Percentiles rank a stretch among this genome's conserved stretches.
These are phyloP conservation scores for Chlorencoelia australis DNA, from an alignment of 2,329 filamentous ascomycete species.

Conservation along the genomic window DNA sequence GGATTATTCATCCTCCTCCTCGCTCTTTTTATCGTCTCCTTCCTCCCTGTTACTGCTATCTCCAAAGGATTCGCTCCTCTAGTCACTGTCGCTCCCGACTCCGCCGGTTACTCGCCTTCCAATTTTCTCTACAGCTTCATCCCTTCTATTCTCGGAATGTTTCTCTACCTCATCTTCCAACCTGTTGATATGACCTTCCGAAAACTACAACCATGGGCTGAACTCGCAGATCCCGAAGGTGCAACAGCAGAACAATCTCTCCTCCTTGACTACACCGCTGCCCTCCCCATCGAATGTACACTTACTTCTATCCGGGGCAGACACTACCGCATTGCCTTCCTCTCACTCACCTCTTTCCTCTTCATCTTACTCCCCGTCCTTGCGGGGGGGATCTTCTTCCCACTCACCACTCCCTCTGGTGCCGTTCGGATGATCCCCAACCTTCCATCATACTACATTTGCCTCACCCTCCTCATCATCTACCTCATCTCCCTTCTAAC, in stretches of 20 bases:
- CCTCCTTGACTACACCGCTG: conserved; percentile 60
- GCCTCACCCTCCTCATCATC: conserved; percentile 62
- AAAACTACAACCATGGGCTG: conserved; percentile 58
- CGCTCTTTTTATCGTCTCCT: conserved; percentile 68
- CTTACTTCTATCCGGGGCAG: conserved; percentile 44
- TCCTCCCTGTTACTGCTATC: conserved; percentile 58
- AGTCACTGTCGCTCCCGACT: conserved; percentile 49
- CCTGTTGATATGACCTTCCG: conserved; percentile 56
- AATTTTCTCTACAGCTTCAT: conserved; percentile 82
- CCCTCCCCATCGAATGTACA: conserved; percentile 47
- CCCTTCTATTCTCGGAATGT: conserved; percentile 55
- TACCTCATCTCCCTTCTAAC: conserved; percentile 55
- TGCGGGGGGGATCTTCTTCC: conserved; percentile 63
- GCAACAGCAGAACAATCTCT: conserved; percentile 52
- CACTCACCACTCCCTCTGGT: conserved; percentile 45
- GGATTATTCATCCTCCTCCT: conserved; percentile 50
- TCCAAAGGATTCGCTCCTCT: conserved; percentile 61
- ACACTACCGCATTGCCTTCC: conserved; percentile 54
- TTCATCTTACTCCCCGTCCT: conserved; percentile 57
- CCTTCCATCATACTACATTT: conserved; percentile 60
- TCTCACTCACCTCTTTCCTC: conserved; percentile 49
- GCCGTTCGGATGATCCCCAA: conserved; percentile 60
- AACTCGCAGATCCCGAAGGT: conserved; percentile 47
- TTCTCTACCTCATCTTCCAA: conserved; percentile 58
- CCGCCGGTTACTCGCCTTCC: conserved; percentile 66